Evolutionary conservation across 331 rosid species (phyloP), one percentile per base, ranked within the genome.

Genomic region (Stylosanthes scabra): DNA sequence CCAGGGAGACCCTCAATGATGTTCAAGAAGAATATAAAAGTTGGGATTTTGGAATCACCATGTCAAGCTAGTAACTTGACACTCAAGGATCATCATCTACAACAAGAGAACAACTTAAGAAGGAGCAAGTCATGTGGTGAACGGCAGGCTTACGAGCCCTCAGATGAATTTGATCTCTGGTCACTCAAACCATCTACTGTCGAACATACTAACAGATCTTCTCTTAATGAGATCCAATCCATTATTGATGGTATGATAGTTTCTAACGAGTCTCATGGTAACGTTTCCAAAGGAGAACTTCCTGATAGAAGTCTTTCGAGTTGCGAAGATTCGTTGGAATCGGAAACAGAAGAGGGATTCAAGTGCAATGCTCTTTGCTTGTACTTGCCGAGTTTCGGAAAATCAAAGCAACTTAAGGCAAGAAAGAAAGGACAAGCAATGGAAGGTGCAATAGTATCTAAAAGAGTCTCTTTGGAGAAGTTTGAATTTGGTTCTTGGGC

Each of bases 401-500:
- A 86, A 83, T 86, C 83, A 42, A 94, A 88, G 82, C 54, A 82
- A 6, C 85, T 84, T 39, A 81, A 85, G 79, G 40, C 85, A 42
- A 82, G 78, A 74, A 85, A 67, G 39, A 73, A 65, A 72, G 89
- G 75, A 65, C 16, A 44, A 42, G 78, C 67, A 37, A 57, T 58
- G 45, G 86, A 69, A 63, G 73, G 39, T 55, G 80, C 31, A 50
- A 83, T 89, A 42, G 83, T 88, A 56, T 91, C 97, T 0, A 83
- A 93, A 55, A 91, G 84, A 5, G 88, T 85, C 27, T 93, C 97
- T 15, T 44, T 93, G 74, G 95, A 93, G 71, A 93, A 85, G 62
- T 93, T 93, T 72, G 98, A 93, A 55, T 93, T 96, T 29, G 97
- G 90, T 2, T 91, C 95, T 2, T 93, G 98, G 98, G 88, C 95